Conservation (phyloP, 2,329 filamentous ascomycete species). For the Colletotrichum tropicale region DNA sequence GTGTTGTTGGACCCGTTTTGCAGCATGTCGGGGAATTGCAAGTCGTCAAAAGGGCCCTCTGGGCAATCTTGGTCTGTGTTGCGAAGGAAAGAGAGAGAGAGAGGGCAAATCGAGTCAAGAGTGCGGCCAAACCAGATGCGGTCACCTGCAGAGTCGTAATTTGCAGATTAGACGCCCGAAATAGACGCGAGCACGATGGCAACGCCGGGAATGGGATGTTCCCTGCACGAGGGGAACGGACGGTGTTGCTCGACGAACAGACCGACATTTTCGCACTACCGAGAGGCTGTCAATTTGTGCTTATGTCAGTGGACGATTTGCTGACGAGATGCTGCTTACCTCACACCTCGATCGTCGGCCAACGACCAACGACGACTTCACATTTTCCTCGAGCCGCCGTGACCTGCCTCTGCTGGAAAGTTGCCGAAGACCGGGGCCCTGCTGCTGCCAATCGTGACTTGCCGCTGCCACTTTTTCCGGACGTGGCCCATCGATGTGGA, state of each 20-base stretch:
- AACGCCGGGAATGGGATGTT: background rate
- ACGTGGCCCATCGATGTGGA: background rate
- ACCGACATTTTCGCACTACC: background rate
- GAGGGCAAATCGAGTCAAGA: background rate
- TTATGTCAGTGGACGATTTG: background rate
- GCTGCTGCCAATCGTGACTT: background rate
- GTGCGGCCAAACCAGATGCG: background rate
- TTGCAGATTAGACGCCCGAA: slow-evolving; percentile 8
- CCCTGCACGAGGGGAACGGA: background rate
- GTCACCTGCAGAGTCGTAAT: slow-evolving; percentile 9
- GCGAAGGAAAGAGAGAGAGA: too few species aligned
- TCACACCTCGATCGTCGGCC: background rate
- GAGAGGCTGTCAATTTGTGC: background rate
- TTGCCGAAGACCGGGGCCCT: background rate
- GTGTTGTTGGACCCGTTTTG: background rate
- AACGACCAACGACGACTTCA: background rate
- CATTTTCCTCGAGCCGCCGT: background rate
- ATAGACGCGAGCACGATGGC: slow-evolving; percentile 7
- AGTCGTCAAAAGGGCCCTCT: background rate
- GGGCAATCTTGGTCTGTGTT: background rate
- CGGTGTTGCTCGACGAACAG: background rate
- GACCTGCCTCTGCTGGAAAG: background rate
- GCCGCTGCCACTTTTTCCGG: background rate
- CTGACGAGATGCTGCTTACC: background rate
- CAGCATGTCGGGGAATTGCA: background rate